A percentile compares a stretch with the other conserved stretches of the same genome.
phyloP scores from a whole-genome alignment of 2,329 filamentous ascomycete genomes.

The Whalleya microplaca region DNA sequence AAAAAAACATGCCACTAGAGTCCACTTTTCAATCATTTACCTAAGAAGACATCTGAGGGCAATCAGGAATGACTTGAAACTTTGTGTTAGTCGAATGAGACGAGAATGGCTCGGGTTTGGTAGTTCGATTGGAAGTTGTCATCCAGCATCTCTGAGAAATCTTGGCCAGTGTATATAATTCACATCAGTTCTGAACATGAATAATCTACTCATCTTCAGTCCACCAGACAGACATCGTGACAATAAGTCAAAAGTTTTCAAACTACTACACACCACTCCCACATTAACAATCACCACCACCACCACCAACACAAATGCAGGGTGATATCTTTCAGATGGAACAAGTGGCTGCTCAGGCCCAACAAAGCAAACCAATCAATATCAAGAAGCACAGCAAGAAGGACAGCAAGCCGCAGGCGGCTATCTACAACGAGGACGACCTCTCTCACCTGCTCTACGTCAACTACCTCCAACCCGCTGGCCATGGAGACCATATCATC shows the following conservation, averaged over 20 bases:
- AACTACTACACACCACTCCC: neutral
- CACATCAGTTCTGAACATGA: slow-evolving; percentile 15
- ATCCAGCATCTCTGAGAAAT: slow-evolving; percentile 10
- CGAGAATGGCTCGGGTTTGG: slow-evolving; percentile 23
- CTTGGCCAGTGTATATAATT: slow-evolving; percentile 18
- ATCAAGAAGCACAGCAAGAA: slow-evolving; percentile 18
- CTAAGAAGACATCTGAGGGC: slow-evolving; percentile 11
- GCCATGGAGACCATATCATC: slow-evolving; percentile 25
- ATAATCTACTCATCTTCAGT: slow-evolving; percentile 2
- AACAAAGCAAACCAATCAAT: slow-evolving; percentile 17
- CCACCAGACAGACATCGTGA: slow-evolving; percentile 5
- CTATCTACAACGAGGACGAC: slow-evolving; percentile 40
- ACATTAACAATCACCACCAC: neutral
- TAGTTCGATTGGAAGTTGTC: slow-evolving; percentile 16
- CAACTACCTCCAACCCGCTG: slow-evolving; percentile 15
- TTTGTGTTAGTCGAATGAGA: slow-evolving; percentile 15
- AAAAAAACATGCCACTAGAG: slow-evolving; percentile 19
- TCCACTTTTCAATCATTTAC: slow-evolving; percentile 14
- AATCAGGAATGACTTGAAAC: slow-evolving; percentile 20
- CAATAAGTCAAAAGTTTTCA: slow-evolving; percentile 3
- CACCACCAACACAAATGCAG: neutral
- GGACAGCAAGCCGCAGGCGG: slow-evolving; percentile 13
- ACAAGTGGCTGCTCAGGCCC: slow-evolving; percentile 5
- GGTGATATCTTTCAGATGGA: slow-evolving; percentile 8
- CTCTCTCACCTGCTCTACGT: slow-evolving; percentile 35